Conservation (phyloP, 164 flowering plant genomes). For the Magnolia sinica region DNA sequence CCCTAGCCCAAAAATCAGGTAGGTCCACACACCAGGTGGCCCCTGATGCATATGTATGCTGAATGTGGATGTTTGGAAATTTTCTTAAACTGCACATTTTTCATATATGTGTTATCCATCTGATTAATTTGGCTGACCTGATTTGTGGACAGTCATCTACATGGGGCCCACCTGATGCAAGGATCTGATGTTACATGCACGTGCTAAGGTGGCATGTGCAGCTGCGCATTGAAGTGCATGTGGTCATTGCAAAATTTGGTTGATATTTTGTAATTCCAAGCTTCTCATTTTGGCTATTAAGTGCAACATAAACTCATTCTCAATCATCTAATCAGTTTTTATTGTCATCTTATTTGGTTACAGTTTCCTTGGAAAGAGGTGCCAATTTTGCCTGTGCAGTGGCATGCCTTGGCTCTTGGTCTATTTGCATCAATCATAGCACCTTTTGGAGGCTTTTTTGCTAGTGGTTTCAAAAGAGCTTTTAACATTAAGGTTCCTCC, state of each 20-base stretch:
- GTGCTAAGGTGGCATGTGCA: no score
- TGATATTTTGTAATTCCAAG: not conserved
- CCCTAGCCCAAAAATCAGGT: no score
- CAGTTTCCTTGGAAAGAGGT: conserved; percentile 91
- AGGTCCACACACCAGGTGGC: no score
- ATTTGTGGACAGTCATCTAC: no score
- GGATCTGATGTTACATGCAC: no score
- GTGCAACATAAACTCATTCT: not conserved
- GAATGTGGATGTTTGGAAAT: no score
- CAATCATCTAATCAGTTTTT: no score
- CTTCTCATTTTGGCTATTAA: not conserved
- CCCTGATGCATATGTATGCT: no score
- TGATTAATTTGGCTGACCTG: no score
- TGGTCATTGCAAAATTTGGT: not conserved
- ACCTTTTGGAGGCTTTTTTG: conserved; percentile 99
- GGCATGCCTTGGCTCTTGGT: conserved; percentile 86
- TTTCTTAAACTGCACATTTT: no score
- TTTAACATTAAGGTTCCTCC: conserved; percentile 79
- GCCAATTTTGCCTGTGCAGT: conserved; percentile 77
- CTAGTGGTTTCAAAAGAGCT: conserved; percentile 97
- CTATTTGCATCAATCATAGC: conserved; percentile 95
- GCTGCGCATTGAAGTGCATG: not conserved
- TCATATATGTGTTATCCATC: no score
- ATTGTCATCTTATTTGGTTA: conserved; percentile 3
- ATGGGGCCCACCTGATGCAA: no score